Base-by-base conservation (phyloP, 768 basidiomycete species). In the Gymnopilus dilepis region DNA sequence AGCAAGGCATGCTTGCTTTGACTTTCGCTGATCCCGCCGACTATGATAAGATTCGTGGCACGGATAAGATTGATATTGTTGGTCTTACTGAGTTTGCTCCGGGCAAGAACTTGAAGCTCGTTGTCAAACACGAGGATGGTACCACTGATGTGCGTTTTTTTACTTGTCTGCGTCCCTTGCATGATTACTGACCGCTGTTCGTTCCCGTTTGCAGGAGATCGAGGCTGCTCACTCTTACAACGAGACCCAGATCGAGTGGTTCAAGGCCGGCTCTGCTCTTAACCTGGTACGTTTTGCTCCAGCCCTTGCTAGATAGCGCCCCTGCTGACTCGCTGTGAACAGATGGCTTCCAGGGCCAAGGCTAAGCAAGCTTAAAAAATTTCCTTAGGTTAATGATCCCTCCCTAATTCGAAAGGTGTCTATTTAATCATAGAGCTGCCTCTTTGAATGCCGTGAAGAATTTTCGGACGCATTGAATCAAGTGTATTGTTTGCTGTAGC, bases 1-100 rank as follows among this genome's bases (percentile, higher is more conserved):
- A 98, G 87, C 96, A 98, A 82, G 95, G 95, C 69, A 95, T 97
- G 94, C 92, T 98, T 64, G 95, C 95, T 2, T 82, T 99, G 68
- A 97, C 95, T 62, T 97, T 99, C 73, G 91, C 77, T 62, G 86
- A 98, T 79, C 85, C 92, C 15, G 94, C 86, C 66, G 96, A 99
- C 78, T 99, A 99, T 76, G 94, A 98, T 74, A 95, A 92, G 83
- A 75, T 98, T 68, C 84, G 83, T 72, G 92, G 96, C 8, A 82
- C 83, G 66, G 97, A 99, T 82, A 88, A 85, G 72, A 89, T 99
- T 62, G 89, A 91, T 73, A 94, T 99, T 74, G 76, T 91, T 59
- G 97, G 96, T 51, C 81, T 99, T 56, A 89, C 95, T 73, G 82
- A 79, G 63, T 97, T 99, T 76, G 86, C 91, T 3, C 95, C 95